Conservation (phyloP, 139 green algal genomes). For the Closterium sp. region DNA sequence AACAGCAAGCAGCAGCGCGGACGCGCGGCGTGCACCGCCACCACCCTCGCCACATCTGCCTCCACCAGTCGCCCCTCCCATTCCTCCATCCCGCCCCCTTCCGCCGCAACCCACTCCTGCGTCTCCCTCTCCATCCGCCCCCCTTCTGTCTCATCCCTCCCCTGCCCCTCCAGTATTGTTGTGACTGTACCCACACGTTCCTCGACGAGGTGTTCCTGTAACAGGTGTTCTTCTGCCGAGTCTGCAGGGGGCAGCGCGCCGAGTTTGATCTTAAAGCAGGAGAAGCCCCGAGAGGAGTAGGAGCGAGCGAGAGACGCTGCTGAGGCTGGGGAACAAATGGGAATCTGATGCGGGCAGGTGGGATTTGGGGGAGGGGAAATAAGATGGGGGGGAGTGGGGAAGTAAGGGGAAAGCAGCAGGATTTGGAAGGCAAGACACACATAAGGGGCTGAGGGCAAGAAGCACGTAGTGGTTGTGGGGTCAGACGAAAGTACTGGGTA, state of each 20-base stretch:
- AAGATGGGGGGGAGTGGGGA: background rate
- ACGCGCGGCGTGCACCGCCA: background rate
- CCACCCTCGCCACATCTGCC: background rate
- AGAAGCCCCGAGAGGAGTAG: background rate
- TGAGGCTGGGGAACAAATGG: background rate
- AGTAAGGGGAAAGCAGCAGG: conserved; percentile 1
- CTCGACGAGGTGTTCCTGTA: background rate
- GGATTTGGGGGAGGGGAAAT: background rate
- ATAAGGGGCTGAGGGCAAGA: background rate
- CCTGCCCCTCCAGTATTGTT: no score
- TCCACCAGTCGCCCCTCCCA: background rate
- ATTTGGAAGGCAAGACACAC: no score
- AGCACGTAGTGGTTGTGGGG: no score
- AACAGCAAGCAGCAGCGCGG: background rate
- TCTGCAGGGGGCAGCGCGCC: background rate
- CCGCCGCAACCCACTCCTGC: no score
- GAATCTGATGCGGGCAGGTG: background rate
- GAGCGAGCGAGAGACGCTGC: background rate
- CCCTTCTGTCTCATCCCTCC: background rate
- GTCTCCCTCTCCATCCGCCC: background rate
- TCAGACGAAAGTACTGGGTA: no score
- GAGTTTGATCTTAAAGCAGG: background rate
- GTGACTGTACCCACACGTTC: background rate
- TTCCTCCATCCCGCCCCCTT: background rate
- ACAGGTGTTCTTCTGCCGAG: background rate